Evolutionary conservation across 2,329 filamentous ascomycete genomes (phyloP).

Genomic region (Fusarium brevicatenulatum): DNA sequence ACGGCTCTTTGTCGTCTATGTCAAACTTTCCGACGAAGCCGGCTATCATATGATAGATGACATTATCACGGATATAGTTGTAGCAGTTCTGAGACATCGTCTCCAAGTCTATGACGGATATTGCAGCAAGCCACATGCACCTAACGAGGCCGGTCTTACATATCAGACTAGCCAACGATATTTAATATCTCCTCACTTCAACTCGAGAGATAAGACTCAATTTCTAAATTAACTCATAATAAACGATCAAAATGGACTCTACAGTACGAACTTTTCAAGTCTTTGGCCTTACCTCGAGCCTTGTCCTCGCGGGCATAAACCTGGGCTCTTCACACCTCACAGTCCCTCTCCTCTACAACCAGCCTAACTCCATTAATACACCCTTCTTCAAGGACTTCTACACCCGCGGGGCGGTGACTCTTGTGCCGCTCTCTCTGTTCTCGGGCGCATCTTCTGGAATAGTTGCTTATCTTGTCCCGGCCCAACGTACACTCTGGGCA

Average conservation of each 20-base stretch:
- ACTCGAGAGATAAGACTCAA: neutral
- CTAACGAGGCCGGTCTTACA: slow-evolving; percentile 8
- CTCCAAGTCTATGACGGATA: neutral
- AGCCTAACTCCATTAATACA: slow-evolving; percentile 24
- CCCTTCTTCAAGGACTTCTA: slow-evolving; percentile 37
- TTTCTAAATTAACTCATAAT: too few species aligned
- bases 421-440: slow-evolving; percentile 22
- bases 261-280: slow-evolving; percentile 8
- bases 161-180: neutral
- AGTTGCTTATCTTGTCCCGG: slow-evolving; percentile 27
- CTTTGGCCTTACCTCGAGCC: slow-evolving; percentile 28
- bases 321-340: slow-evolving; percentile 32
- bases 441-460: slow-evolving; percentile 26
- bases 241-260: slow-evolving; percentile 15
- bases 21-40: neutral
- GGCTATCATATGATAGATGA: neutral
- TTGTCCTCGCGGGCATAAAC: slow-evolving; percentile 28
- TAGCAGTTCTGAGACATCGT: neutral
- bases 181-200: neutral
- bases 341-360: slow-evolving; percentile 29
- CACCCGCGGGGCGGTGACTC: slow-evolving; percentile 11
- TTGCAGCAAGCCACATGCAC: slow-evolving; percentile 18
- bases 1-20: neutral
- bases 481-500: slow-evolving; percentile 23
- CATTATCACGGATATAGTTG: neutral